Evolutionary conservation across 345 rosid species (phyloP).

Genomic region (Mallotus nudiflorus): DNA sequence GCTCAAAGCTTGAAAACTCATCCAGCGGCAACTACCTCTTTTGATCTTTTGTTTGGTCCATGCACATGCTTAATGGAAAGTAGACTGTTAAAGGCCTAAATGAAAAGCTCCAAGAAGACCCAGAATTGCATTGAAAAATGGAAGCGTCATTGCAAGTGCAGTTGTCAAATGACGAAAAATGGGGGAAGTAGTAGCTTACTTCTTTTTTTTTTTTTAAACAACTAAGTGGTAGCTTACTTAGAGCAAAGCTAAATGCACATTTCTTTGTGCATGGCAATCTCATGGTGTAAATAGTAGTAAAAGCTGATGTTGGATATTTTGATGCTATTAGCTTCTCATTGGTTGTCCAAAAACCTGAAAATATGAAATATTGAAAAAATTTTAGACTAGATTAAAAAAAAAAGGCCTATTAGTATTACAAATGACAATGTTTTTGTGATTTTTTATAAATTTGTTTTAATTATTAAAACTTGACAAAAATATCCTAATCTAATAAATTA

Average conservation of each 20-base stretch:
- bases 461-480: too few relatives aligned
- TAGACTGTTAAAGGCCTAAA: constrained; percentile 24
- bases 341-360: constrained; percentile 37
- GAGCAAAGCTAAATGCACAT: background rate
- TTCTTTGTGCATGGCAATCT: constrained; percentile 8
- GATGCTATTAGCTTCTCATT: constrained; percentile 17
- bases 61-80: constrained; percentile 19
- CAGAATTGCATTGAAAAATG: constrained; percentile 28
- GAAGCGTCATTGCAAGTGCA: constrained; percentile 31
- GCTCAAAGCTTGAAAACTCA: constrained; percentile 10
- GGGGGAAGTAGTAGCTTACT: constrained; percentile 18
- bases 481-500: too few relatives aligned
- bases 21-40: constrained; percentile 6
- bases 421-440: too few relatives aligned
- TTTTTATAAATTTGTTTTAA: too few relatives aligned
- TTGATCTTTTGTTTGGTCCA: constrained; percentile 20
- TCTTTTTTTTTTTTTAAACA: too few relatives aligned
- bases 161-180: constrained; percentile 28
- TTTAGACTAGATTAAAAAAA: too few relatives aligned
- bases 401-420: too few relatives aligned
- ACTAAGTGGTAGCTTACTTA: constrained; percentile 14
- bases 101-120: constrained; percentile 23
- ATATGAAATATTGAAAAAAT: too few relatives aligned
- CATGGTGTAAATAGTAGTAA: constrained; percentile 15
- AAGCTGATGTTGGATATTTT: constrained; percentile 26